These are phyloP conservation scores for Penicillium fimorum DNA, from an alignment of 495 filamentous ascomycete genomes.

Conservation along the genomic window DNA sequence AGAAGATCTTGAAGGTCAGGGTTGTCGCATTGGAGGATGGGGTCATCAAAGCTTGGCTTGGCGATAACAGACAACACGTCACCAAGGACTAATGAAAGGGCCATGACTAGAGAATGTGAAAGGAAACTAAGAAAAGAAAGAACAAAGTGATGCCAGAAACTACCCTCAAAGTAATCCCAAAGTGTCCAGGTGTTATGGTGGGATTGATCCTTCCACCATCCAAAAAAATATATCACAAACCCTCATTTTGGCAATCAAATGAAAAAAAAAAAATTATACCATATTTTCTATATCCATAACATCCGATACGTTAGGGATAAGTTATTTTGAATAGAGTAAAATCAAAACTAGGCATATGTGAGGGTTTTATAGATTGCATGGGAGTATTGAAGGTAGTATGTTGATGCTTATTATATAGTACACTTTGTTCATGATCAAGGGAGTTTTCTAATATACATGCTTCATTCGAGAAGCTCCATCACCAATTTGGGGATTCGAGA, in stretches of 20 bases:
- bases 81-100: conserved; percentile 21
- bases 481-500: conserved; percentile 74
- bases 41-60: conserved; percentile 35
- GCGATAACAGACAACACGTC: conserved; percentile 32
- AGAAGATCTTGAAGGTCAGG: conserved; percentile 25
- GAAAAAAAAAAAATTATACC: background rate
- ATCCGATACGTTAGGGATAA: background rate
- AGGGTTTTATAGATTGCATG: background rate
- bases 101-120: conserved; percentile 11
- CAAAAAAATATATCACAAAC: background rate
- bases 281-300: background rate
- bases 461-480: conserved; percentile 64
- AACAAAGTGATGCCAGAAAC: background rate
- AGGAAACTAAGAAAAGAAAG: background rate
- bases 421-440: conserved; percentile 9
- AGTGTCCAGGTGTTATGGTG: background rate
- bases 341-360: background rate
- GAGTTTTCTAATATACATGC: conserved; percentile 23
- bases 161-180: background rate
- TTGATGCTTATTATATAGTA: conserved; percentile 13
- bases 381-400: background rate
- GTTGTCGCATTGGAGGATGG: conserved; percentile 42
- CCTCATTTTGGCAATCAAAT: background rate
- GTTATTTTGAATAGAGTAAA: background rate
- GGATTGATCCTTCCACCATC: background rate